A percentile compares a stretch with the other conserved stretches of the same genome.
phyloP scores from a whole-genome alignment of 768 basidiomycete species.

The Kwoniella botswanensis region DNA sequence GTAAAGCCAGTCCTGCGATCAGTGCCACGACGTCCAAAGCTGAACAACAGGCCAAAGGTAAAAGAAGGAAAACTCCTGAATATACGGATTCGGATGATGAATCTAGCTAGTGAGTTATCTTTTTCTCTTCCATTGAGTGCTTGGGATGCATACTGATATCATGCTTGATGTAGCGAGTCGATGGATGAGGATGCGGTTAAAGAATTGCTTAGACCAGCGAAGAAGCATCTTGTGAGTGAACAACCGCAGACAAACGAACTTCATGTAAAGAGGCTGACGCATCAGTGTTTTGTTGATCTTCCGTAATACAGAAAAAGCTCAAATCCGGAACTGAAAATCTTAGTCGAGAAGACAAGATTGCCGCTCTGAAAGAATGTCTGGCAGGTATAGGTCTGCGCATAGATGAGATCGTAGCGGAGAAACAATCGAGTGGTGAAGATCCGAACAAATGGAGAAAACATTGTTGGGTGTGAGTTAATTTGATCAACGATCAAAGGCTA shows the following conservation, averaged over 20 bases:
- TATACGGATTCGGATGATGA: conserved; percentile 93
- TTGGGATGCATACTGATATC: not conserved
- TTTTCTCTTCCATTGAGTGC: not conserved
- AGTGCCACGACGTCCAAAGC: conserved; percentile 66
- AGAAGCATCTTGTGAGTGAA: conserved; percentile 80
- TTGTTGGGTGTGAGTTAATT: conserved; percentile 85
- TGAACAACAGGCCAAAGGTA: conserved; percentile 70
- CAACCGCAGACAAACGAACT: not conserved
- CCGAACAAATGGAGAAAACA: conserved; percentile 86
- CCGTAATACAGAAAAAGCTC: conserved; percentile 76
- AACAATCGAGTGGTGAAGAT: conserved; percentile 79
- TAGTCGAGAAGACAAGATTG: conserved; percentile 93
- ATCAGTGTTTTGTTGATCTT: conserved; percentile 5
- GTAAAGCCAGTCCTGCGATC: conserved; percentile 32
- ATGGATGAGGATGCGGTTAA: conserved; percentile 95
- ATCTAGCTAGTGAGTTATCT: conserved; percentile 77
- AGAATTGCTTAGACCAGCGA: conserved; percentile 93
- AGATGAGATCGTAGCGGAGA: conserved; percentile 75
- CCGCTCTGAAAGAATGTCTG: conserved; percentile 91
- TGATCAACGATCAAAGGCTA: not conserved
- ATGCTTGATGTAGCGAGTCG: conserved; percentile 68
- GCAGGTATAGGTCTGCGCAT: conserved; percentile 92
- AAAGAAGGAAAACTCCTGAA: conserved; percentile 92
- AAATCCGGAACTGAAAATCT: conserved; percentile 92
- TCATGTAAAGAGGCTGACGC: not conserved